Percentiles rank a stretch among this genome's conserved stretches.
Evolutionary conservation across 116 monocot genomes (phyloP).

Genomic region (Trichopus zeylanicus): DNA sequence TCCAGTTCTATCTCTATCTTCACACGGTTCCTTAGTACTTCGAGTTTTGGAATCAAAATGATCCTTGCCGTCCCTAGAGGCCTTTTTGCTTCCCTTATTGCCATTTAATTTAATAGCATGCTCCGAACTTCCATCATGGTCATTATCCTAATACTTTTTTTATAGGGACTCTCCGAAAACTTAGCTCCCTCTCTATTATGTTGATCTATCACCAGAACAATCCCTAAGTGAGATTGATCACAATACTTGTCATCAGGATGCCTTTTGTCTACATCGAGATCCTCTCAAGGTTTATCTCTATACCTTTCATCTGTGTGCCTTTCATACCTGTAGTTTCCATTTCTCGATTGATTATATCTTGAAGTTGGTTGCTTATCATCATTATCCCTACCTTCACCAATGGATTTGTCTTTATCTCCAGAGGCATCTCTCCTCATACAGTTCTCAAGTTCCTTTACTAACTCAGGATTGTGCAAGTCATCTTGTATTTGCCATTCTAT

Average conservation of each 20-base stretch:
- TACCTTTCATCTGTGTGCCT: slow-evolving; percentile 39
- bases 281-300: slow-evolving; percentile 35
- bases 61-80: slow-evolving; percentile 37
- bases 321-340: slow-evolving; percentile 34
- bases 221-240: slow-evolving; percentile 42
- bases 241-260: slow-evolving; percentile 28
- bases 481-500: slow-evolving; percentile 28
- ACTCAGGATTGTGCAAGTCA: slow-evolving; percentile 31
- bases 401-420: slow-evolving; percentile 33
- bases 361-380: slow-evolving; percentile 38
- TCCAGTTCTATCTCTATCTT: slow-evolving; percentile 23
- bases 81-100: slow-evolving; percentile 50
- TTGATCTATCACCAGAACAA: slow-evolving; percentile 24
- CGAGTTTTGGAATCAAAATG: slow-evolving; percentile 24
- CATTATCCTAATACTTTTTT: slow-evolving; percentile 41
- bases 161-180: slow-evolving; percentile 28
- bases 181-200: slow-evolving; percentile 39
- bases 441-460: slow-evolving; percentile 45
- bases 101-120: slow-evolving; percentile 26
- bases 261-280: slow-evolving; percentile 30
- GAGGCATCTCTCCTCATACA: slow-evolving; percentile 33
- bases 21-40: slow-evolving; percentile 30
- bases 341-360: slow-evolving; percentile 31
- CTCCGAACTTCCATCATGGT: slow-evolving; percentile 38
- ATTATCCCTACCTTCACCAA: slow-evolving; percentile 26